Percentiles rank a stretch among this genome's conserved stretches.
Evolutionary conservation across 495 filamentous ascomycete species (phyloP).

Genomic region (Annulohypoxylon stygium): DNA sequence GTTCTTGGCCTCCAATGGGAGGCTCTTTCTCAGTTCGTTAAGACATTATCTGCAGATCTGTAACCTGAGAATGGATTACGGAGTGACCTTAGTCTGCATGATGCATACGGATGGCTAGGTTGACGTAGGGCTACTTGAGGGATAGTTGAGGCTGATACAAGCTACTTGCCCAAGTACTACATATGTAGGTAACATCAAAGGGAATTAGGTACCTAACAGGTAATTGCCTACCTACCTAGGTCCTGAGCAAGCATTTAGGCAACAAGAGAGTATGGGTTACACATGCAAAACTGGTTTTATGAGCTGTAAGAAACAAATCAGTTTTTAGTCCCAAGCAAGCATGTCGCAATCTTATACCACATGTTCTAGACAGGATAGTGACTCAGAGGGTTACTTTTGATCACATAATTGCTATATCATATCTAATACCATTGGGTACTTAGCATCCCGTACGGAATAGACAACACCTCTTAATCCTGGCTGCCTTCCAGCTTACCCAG

Average conservation of each 20-base stretch:
- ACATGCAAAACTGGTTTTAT: neutral
- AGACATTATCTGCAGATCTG: conserved; percentile 16
- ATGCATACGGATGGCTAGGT: neutral
- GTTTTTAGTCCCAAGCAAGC: neutral
- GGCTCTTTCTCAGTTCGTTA: neutral
- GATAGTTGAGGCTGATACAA: conserved; percentile 31
- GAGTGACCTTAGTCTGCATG: conserved; percentile 18
- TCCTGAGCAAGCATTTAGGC: too few species aligned
- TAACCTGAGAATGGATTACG: conserved; percentile 20
- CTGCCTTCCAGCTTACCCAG: neutral
- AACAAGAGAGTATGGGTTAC: neutral
- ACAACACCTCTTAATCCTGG: neutral
- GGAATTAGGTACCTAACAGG: too few species aligned
- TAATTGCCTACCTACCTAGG: too few species aligned
- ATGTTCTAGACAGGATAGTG: neutral
- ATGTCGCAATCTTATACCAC: neutral
- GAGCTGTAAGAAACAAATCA: neutral
- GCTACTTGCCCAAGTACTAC: neutral
- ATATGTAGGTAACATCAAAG: neutral
- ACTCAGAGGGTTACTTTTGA: neutral
- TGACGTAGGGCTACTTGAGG: conserved; percentile 20
- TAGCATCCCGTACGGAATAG: neutral
- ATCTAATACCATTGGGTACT: neutral
- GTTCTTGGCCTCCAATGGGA: conserved; percentile 11
- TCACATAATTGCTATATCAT: conserved; percentile 4